phyloP scores from a whole-genome alignment of 169 alveolate genomes.

The Plasmodium relictum region DNA sequence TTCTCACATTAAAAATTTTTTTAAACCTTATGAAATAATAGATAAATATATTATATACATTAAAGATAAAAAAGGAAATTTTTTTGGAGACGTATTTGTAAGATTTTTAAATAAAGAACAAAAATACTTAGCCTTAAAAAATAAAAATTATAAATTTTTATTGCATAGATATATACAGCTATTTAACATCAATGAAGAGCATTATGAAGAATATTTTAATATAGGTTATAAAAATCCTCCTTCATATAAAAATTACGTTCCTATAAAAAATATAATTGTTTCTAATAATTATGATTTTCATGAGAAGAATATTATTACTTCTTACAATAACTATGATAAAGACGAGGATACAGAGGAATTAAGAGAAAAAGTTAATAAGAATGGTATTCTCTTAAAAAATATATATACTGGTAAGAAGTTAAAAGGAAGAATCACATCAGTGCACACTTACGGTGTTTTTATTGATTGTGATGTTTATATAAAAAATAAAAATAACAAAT shows the following conservation, averaged over 20 bases:
- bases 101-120: constrained; percentile 69
- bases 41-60: constrained; percentile 67
- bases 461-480: constrained; percentile 75
- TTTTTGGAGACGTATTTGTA: constrained; percentile 74
- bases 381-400: constrained; percentile 52
- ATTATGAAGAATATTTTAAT: constrained; percentile 73
- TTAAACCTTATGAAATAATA: constrained; percentile 60
- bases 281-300: constrained; percentile 1
- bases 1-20: constrained; percentile 36
- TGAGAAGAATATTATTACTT: background rate
- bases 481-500: constrained; percentile 26
- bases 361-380: constrained; percentile 27
- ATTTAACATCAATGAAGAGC: constrained; percentile 66
- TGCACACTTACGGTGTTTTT: constrained; percentile 72
- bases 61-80: constrained; percentile 71
- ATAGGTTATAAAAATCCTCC: constrained; percentile 78
- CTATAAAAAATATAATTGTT: constrained; percentile 58
- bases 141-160: constrained; percentile 68
- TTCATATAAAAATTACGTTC: constrained; percentile 74
- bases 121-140: constrained; percentile 59
- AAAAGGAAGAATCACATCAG: constrained; percentile 75
- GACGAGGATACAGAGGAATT: constrained; percentile 50
- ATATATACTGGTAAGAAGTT: constrained; percentile 66
- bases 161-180: constrained; percentile 75
- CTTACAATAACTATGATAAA: background rate